phyloP scores from a whole-genome alignment of 2,329 filamentous ascomycete species.

The Botryotinia convoluta region DNA sequence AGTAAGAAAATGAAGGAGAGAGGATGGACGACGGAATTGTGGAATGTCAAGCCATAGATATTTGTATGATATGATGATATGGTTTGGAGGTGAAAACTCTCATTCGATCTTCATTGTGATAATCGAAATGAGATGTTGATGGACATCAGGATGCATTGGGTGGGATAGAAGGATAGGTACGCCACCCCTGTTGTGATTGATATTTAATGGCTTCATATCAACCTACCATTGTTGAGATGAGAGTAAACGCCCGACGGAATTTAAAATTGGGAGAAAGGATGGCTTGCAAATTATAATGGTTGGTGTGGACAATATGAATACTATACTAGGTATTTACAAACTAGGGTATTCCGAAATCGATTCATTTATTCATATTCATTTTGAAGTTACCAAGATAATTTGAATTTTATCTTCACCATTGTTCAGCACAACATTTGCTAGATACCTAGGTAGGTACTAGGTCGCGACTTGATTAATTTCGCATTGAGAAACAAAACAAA shows the following conservation, averaged over 20 bases:
- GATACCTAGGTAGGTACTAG: background rate
- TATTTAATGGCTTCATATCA: slow-evolving; percentile 6
- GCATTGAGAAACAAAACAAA: background rate
- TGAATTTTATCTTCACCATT: no score
- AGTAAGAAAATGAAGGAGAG: slow-evolving; percentile 60
- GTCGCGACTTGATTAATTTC: background rate
- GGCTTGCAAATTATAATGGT: slow-evolving; percentile 10
- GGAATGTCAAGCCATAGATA: slow-evolving; percentile 42
- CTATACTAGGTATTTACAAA: background rate
- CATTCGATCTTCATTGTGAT: background rate
- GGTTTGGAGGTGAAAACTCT: background rate
- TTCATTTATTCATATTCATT: background rate
- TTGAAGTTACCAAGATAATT: background rate
- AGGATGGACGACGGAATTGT: slow-evolving; percentile 63
- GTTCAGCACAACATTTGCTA: background rate
- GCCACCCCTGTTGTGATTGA: slow-evolving; percentile 10
- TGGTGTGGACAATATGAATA: slow-evolving; percentile 2
- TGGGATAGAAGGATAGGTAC: slow-evolving; percentile 8
- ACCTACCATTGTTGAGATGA: slow-evolving; percentile 10
- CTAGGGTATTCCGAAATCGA: background rate
- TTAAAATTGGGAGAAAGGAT: background rate
- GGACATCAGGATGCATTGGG: slow-evolving; percentile 10
- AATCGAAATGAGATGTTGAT: background rate
- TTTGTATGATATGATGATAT: background rate
- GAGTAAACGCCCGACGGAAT: background rate